A percentile compares a stretch with the other conserved stretches of the same genome.
phyloP scores from a whole-genome alignment of 1,139 yeast species.

The Pneumocystis canis region DNA sequence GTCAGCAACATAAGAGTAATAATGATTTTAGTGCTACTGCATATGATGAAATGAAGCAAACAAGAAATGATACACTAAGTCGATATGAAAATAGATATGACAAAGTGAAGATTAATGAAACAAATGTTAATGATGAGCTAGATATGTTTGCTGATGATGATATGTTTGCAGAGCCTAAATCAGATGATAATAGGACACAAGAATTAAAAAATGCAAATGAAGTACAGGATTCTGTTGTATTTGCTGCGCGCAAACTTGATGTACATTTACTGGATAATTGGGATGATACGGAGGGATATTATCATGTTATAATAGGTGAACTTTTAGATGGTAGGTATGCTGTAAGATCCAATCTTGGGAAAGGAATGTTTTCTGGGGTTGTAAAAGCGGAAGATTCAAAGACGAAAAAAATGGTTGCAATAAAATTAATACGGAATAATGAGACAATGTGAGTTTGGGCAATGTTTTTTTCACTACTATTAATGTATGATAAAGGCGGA shows the following conservation, averaged over 20 bases:
- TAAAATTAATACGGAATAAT: constrained; percentile 49
- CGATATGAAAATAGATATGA: neutral
- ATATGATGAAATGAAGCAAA: neutral
- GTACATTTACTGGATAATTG: constrained; percentile 23
- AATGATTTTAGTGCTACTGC: neutral
- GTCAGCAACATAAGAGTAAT: neutral
- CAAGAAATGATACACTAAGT: neutral
- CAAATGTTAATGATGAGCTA: constrained; percentile 9
- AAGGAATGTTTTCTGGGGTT: constrained; percentile 42
- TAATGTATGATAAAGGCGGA: constrained; percentile 4
- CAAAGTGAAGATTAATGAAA: neutral
- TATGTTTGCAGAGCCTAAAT: constrained; percentile 11
- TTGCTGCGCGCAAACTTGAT: constrained; percentile 17
- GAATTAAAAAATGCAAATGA: neutral
- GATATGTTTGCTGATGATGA: constrained; percentile 16
- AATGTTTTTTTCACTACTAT: neutral
- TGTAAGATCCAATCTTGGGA: constrained; percentile 85
- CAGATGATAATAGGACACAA: neutral
- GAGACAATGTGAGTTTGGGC: constrained; percentile 21
- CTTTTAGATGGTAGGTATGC: constrained; percentile 47
- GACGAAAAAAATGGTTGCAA: constrained; percentile 46
- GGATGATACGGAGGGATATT: constrained; percentile 71
- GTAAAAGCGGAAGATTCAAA: constrained; percentile 20
- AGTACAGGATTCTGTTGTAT: constrained; percentile 5
- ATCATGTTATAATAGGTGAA: constrained; percentile 55